Base-by-base conservation (phyloP, 23 red algal genomes). In the Gracilaria domingensis region DNA sequence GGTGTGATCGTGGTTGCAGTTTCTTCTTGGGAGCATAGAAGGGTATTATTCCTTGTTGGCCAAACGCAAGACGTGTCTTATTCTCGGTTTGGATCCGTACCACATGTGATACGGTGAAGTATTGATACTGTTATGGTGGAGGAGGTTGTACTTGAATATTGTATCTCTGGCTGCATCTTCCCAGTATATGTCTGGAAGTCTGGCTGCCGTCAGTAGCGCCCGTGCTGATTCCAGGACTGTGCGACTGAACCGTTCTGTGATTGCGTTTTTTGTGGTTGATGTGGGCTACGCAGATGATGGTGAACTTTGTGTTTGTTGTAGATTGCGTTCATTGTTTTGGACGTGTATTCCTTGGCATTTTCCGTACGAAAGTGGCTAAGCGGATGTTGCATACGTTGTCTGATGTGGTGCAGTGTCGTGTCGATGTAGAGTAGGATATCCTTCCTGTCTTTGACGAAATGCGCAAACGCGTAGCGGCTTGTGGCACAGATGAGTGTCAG, bases 111-210 rank as follows among this genome's bases (percentile, higher is more conserved):
- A 62, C 12, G 80, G 80, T 45, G 80, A 64, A 7, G 58, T 64
- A 7, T 80, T 25, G 8, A 18, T 80, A 4, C 35, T 18, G 32
- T 32, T 23, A 28, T 80, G 75, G 37, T 80, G 75, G 4, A 80
- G 18, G 12, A 80, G 75, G 39, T 57, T 57, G 4, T 80, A 80
- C 37, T 80, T 80, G 37, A 80, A 80, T 48, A 44, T 28, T 0
- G 75, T 51, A 18, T 80, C 75, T 50, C 34, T 5, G 9, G 75
- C 35, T 2, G 75, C 75, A 18, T 80, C 75, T 49, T 80, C 75
- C 26, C 58, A 64, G 58, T 8, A 64, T 4, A 3, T 29, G 58
- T 64, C 58, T 11, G 42, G 42, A 7, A 45, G 42, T 45, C 42
- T 11, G 4, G 42, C 42, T 45, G 42, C 42, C 11, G 42, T 45